phyloP scores from a whole-genome alignment of 2,329 filamentous ascomycete genomes.

The Curvularia lunata region DNA sequence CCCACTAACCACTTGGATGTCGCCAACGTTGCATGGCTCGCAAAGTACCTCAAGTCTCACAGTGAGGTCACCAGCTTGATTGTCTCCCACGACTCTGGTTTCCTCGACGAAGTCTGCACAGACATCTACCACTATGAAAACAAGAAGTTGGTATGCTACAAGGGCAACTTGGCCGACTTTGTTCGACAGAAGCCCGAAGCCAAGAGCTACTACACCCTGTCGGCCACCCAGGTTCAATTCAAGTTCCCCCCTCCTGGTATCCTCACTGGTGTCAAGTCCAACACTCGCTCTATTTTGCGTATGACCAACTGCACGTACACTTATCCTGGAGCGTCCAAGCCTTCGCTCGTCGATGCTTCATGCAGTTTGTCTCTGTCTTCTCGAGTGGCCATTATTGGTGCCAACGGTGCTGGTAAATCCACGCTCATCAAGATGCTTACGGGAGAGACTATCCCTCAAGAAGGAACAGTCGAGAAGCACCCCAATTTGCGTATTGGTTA shows the following conservation, averaged over 20 bases:
- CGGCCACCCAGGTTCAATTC: conserved; percentile 87
- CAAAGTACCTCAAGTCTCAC: conserved; percentile 94
- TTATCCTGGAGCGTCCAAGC: conserved; percentile 89
- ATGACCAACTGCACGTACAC: conserved; percentile 92
- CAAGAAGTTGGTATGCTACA: conserved; percentile 91
- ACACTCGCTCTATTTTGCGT: conserved; percentile 90
- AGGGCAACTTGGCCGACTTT: conserved; percentile 81
- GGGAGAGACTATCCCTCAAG: conserved; percentile 83
- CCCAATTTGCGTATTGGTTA: conserved; percentile 98
- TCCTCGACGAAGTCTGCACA: conserved; percentile 95
- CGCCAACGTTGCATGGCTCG: conserved; percentile 92
- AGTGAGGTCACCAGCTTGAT: conserved; percentile 96
- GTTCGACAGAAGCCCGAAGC: conserved; percentile 90
- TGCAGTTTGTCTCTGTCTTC: conserved; percentile 88
- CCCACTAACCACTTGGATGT: conserved; percentile 99
- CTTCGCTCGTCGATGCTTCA: conserved; percentile 86
- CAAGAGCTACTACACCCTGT: conserved; percentile 97
- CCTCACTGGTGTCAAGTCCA: conserved; percentile 91
- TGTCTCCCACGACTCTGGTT: conserved; percentile 97
- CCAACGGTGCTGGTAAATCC: conserved; percentile 97
- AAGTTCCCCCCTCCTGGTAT: conserved; percentile 98
- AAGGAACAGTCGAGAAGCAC: conserved; percentile 94
- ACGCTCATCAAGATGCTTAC: conserved; percentile 98
- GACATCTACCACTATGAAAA: conserved; percentile 99
- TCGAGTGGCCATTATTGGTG: conserved; percentile 92